Evolutionary conservation across 805 yeast genomes (phyloP), one percentile per base, ranked within the genome.

Genomic region (Scheffersomyces lignosus): DNA sequence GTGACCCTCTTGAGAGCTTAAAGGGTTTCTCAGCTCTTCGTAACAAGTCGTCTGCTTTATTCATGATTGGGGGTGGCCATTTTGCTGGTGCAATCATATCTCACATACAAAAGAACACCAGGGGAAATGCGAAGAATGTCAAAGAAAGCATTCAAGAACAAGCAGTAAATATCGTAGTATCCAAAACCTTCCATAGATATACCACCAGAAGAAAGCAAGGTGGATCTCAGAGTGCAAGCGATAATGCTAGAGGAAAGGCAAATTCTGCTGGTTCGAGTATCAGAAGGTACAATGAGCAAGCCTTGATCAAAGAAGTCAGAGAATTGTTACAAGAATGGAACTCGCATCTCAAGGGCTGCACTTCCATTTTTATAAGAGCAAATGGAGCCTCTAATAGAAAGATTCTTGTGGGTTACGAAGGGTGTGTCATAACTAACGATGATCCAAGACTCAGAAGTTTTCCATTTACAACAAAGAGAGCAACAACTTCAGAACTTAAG

Each of bases 21-120:
- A 49, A 53, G 18, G 32, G 48, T 20, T 73, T 73, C 73, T 47
- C 60, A 7, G 34, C 40, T 14, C 45, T 29, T 34, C 54, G 48
- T 3, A 43, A 51, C 0, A 63, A 65, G 3, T 71, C 72, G 30
- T 86, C 96, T 4, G 95, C 95, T 0, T 60, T 93, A 9, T 77
- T 93, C 48, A 87, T 93, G 96, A 77, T 93, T 36, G 97, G 97
- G 12, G 97, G 98, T 29, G 99, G 99, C 28, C 97, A 93, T 64
- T 93, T 93, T 68, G 96, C 98, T 0, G 99, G 93, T 14, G 96
- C 96, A 0, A 84, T 93, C 29, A 72, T 93, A 6, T 79, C 88
- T 1, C 97, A 90, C 52, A 70, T 70, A 33, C 82, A 77, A 16
- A 66, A 68, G 34, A 69, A 67, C 27, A 71, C 75, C 2, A 75